Evolutionary conservation across 495 filamentous ascomycete genomes (phyloP).

Genomic region (Aspergillus haitiensis): DNA sequence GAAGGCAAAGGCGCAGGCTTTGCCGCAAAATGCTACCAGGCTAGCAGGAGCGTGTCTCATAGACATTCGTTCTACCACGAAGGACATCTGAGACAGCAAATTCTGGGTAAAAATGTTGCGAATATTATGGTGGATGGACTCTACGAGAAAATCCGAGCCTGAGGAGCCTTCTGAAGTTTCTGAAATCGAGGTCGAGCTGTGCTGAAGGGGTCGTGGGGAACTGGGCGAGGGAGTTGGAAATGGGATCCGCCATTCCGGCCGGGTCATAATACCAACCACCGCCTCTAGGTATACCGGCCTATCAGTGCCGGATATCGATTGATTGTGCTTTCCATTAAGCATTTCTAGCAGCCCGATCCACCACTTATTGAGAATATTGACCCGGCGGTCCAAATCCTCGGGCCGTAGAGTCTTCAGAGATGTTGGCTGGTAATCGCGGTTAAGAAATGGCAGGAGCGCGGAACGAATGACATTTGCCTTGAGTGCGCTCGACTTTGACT

Average conservation of each 20-base stretch:
- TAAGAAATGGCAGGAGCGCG: constrained; percentile 80
- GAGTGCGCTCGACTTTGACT: constrained; percentile 70
- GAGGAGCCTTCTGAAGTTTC: constrained; percentile 45
- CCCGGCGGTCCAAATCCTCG: constrained; percentile 84
- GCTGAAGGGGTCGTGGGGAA: constrained; percentile 34
- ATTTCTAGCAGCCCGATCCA: constrained; percentile 89
- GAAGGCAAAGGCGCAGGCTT: constrained; percentile 92
- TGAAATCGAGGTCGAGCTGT: constrained; percentile 42
- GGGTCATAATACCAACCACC: constrained; percentile 80
- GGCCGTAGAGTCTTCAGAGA: constrained; percentile 66
- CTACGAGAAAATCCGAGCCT: constrained; percentile 75
- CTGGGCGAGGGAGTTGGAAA: constrained; percentile 49
- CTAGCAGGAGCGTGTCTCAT: constrained; percentile 86
- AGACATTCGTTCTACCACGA: constrained; percentile 91
- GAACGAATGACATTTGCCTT: constrained; percentile 80
- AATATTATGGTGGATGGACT: constrained; percentile 94
- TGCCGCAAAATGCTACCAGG: constrained; percentile 90
- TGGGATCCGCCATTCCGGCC: constrained; percentile 84
- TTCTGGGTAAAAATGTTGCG: constrained; percentile 87
- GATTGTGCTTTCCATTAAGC: constrained; percentile 71
- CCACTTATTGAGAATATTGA: constrained; percentile 88
- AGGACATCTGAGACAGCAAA: constrained; percentile 79
- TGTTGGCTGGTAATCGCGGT: constrained; percentile 66
- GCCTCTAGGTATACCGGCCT: constrained; percentile 82
- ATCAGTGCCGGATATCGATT: constrained; percentile 73